Conservation (phyloP, 306 rosid genomes). For the Argentina anserina region DNA sequence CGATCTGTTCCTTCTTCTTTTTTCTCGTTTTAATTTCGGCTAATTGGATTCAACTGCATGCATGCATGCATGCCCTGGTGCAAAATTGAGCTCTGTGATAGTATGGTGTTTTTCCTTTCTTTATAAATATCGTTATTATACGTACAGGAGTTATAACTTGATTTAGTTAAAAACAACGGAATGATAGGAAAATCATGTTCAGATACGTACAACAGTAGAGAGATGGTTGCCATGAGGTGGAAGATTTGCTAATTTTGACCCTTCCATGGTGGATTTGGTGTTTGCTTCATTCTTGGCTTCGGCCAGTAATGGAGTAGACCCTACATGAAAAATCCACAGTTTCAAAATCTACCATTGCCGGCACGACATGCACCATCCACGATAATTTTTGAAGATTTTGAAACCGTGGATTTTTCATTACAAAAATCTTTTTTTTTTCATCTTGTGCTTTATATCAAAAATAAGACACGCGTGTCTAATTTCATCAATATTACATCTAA, state of each 20-base stretch:
- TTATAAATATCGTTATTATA: too few species aligned
- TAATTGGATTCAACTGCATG: neutral
- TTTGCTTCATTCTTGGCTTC: neutral
- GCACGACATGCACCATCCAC: too few species aligned
- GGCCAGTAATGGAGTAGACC: neutral
- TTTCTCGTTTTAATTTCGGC: too few species aligned
- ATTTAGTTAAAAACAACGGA: neutral
- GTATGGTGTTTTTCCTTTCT: neutral
- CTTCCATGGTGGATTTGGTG: neutral
- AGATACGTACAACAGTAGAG: neutral
- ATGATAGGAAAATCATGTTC: neutral
- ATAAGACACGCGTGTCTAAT: too few species aligned
- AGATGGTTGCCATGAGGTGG: neutral
- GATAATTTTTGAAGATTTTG: too few species aligned
- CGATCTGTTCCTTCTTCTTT: neutral
- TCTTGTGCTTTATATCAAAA: too few species aligned
- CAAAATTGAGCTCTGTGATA: neutral
- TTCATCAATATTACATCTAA: too few species aligned
- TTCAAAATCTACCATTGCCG: too few species aligned
- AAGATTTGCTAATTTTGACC: neutral
- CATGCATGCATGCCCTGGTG: neutral
- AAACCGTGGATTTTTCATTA: too few species aligned
- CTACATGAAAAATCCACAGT: too few species aligned
- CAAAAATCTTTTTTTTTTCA: too few species aligned
- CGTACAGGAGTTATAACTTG: too few species aligned